Evolutionary conservation across 202 grass and related monocot genomes (phyloP), one percentile per base, ranked within the genome.

Genomic region (Zizania palustris): DNA sequence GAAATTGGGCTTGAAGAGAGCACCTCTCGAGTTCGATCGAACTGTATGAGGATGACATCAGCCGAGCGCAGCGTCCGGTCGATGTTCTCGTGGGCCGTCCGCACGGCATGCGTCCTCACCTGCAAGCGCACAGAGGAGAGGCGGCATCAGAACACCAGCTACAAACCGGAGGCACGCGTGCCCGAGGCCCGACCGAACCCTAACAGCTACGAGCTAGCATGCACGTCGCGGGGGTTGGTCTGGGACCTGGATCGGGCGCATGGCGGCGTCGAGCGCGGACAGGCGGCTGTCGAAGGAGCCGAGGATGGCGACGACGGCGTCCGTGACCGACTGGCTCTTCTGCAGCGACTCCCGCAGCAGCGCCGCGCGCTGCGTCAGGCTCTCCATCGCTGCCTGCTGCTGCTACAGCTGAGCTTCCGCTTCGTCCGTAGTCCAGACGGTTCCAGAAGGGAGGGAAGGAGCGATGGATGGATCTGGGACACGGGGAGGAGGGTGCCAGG

Each of bases 11-110:
- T 56, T 14, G 66, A 11, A 55, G 44, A 3, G 43, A 56, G 38
- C 67, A 97, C 96, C 96, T 98, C 89, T 51, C 88, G 50, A 0
- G 83, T 98, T 4, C 87, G 74, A 78, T 98, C 96, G 85, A 98
- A 98, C 69, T 98, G 92, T 0, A 69, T 89, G 18, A 95, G 96
- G 20, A 98, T 95, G n/a, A 95, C 89, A 71, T 98, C 91, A 0
- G 96, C 91, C n/a, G 96, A 92, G 57, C 90, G 88, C 11, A 95
- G 89, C 22, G 96, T 98, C 50, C 87, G 83, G 89, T 98, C 96
- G 80, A 98, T 98, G 83, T 98, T 98, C 80, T 92, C 89, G 84
- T 95, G 96, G 61, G 96, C 96, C 19, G 86, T 92, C 63, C 96
- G 87, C 37, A 95, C 87, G 9, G 89, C 96, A 65, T 87, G 88